Base-by-base conservation (phyloP, 83 land plant species). In the Picea mariana region DNA sequence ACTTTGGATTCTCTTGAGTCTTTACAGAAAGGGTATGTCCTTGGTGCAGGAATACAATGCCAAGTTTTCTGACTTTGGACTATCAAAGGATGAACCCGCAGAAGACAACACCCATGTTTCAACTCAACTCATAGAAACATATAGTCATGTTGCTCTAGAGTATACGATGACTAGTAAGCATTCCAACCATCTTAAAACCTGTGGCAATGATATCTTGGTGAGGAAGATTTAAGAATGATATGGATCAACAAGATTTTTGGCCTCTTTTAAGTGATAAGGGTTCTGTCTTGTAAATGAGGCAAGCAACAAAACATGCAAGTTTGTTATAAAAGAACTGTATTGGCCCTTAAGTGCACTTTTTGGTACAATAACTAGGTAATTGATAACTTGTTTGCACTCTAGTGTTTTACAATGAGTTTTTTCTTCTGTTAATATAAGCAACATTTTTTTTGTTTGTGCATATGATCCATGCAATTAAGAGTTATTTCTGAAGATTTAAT, bases 31-130 rank as follows among this genome's bases (percentile, higher is more conserved):
- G 21, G 18, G n/a, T 20, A 3, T 44, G 79, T 24, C 13, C 15
- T 52, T 23, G 47, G 47, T 49, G 52, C 20, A 77, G 79, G 44
- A 55, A 13, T 77, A 52, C 52, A 47, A 77, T 12, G 79, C 79
- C 42, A 77, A 77, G 79, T 59, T 77, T 9, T 77, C 79, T 9
- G 79, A 77, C 61, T 77, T 77, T 24, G 79, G 79, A 58, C 62
- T 77, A 9, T 60, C 62, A 58, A 77, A 58, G 27, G 62, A 77
- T 58, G 79, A 59, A 16, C 79, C 79, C n/a, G 9, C 9, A 9
- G 79, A 21, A 23, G 62, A 77, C 47, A 26, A 77, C 24, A 24
- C 62, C 42, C 79, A 77, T 12, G 79, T 77, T 13, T 77, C 79
- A 16, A 34, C 34, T 1, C 34, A 34, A 34, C 34, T 34, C 34